These are phyloP conservation scores for Stropharia rugosoannulata DNA, from an alignment of 768 basidiomycete species.

Conservation along the genomic window DNA sequence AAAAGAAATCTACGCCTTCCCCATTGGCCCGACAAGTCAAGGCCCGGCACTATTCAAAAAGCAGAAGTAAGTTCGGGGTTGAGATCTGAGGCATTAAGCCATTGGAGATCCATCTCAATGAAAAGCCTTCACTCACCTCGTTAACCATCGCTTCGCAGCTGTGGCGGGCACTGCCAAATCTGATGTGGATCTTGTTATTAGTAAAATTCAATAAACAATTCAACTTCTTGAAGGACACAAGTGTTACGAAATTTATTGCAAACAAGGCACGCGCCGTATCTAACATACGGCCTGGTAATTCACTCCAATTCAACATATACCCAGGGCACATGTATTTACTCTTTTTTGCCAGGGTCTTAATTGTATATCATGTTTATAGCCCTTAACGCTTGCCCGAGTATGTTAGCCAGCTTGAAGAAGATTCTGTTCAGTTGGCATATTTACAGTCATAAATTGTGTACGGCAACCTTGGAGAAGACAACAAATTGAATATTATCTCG, in stretches of 20 bases:
- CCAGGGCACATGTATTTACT: conserved; percentile 14
- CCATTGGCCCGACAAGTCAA: conserved; percentile 9
- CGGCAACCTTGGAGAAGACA: no score
- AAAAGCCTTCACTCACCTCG: conserved; percentile 3
- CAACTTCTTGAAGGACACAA: background rate
- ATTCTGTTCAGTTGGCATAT: no score
- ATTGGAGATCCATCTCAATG: conserved; percentile 1
- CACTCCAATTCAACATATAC: conserved; percentile 14
- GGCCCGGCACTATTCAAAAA: conserved; percentile 18
- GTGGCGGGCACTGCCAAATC: conserved; percentile 1
- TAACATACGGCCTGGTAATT: conserved; percentile 22
- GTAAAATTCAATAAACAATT: conserved; percentile 2
- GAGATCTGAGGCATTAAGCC: conserved; percentile 3
- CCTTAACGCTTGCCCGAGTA: background rate
- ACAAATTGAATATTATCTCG: no score
- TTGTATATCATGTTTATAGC: background rate
- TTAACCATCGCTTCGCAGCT: conserved; percentile 1
- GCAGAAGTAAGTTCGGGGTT: conserved; percentile 12
- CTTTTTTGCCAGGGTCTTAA: conserved; percentile 3
- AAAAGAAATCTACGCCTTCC: conserved; percentile 3
- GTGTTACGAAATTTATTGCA: conserved; percentile 22
- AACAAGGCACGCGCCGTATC: conserved; percentile 22
- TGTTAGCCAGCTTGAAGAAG: background rate
- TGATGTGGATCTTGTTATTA: background rate
- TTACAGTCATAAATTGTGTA: no score